Evolutionary conservation across 1,284 basidiomycete genomes (phyloP), one percentile per base, ranked within the genome.

Genomic region (Sanghuangporus baumii): DNA sequence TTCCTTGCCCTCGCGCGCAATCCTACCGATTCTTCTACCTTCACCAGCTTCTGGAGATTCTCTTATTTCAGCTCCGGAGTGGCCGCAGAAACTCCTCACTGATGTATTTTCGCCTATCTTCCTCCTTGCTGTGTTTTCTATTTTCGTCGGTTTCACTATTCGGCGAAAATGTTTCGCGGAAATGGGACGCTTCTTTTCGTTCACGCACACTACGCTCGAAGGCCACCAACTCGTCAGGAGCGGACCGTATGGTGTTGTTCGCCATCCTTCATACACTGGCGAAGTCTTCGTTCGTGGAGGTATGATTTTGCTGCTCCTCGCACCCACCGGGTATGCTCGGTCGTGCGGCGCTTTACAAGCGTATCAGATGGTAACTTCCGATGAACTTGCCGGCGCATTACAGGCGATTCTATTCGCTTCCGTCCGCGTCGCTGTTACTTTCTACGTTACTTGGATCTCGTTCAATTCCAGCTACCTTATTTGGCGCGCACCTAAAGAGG

Each of bases 191-290:
- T 58, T 20, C 36, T 64, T 64, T 43, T 52, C 62, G 23, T 64
- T 64, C 43, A 60, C 52, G 12, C 62, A 64, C 20, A 64, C 64
- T 4, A 65, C 60, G 14, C 64, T 58, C 34, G 38, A 47, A 16
- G 38, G 37, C 16, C 64, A 65, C 56, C 40, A 52, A 18, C 57
- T 65, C 48, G 55, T 65, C 26, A 59, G 47, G 6, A 23, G 43
- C 34, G 64, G 64, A 4, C 60, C 64, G 11, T 65, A 65, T 36
- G 37, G 18, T 18, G 31, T 65, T 9, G 64, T 65, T 6, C 60
- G 64, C 6, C 64, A 65, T 40, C 60, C 64, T 8, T 58, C 60
- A 6, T 65, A 65, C 51, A 57, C 60, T 2, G 64, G 56, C 18
- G 60, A 58, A 26, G 50, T 59, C 18, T 38, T 58, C 40, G 56